These are phyloP conservation scores for Noccaea caerulescens DNA, from an alignment of 345 rosid species.

Conservation along the genomic window DNA sequence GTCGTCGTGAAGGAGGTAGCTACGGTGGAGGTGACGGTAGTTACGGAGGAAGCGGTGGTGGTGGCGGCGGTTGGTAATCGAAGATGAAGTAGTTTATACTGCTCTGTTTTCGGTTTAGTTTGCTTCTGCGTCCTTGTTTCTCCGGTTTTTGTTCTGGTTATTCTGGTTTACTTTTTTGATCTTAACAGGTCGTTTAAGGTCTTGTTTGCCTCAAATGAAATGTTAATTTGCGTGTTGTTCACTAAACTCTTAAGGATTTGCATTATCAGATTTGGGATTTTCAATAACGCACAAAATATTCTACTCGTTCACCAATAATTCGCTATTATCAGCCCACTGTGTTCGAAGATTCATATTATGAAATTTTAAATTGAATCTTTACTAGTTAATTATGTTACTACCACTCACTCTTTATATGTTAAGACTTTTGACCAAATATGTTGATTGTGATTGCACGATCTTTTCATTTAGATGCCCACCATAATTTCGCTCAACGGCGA, in stretches of 20 bases:
- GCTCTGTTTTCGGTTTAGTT: conserved; percentile 26
- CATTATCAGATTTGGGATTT: too few relatives aligned
- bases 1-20: conserved; percentile 36
- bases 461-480: too few relatives aligned
- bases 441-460: not conserved
- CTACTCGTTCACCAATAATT: not conserved
- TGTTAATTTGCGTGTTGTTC: conserved; percentile 37
- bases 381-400: too few relatives aligned
- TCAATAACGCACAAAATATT: not conserved
- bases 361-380: too few relatives aligned
- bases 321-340: too few relatives aligned
- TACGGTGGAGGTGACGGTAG: conserved; percentile 42
- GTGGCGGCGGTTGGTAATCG: conserved; percentile 38
- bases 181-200: conserved; percentile 24
- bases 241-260: not conserved
- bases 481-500: too few relatives aligned
- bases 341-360: too few relatives aligned
- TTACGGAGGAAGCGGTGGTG: conserved; percentile 43
- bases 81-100: not conserved
- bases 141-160: conserved; percentile 23
- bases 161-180: conserved; percentile 35
- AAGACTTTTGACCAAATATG: not conserved
- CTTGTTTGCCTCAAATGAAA: conserved; percentile 16
- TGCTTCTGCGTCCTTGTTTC: not conserved
- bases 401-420: not conserved